Evolutionary conservation across 345 rosid species (phyloP), one percentile per base, ranked within the genome.

Genomic region (Bruguiera sexangula): DNA sequence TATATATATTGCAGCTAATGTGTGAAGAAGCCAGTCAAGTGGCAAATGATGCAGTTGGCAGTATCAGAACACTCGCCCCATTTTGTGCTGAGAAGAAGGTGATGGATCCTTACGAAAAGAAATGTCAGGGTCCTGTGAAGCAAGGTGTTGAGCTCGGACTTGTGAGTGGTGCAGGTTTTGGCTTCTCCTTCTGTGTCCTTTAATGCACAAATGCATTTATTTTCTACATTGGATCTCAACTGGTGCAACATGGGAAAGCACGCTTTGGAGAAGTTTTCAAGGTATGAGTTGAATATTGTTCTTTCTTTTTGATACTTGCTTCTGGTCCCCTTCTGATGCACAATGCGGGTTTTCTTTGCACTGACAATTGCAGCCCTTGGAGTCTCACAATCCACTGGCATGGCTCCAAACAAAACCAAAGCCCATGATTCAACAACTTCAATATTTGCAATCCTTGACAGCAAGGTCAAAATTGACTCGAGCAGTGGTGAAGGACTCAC

Each of bases 391-490:
- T 78, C 93, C 9, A 85, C 84, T 71, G 90, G 87, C 13, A 8
- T 87, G 79, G 89, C 90, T 67, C 88, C 96, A 37, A 96, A 93
- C 77, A 66, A 79, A 39, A 78, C 54, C 78, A 93, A 90, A 73
- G 98, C 98, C 7, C 84, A 85, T 55, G 93, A 85, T 63, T 82
- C 98, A 2, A 82, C 91, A 27, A 91, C 93, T 24, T 93, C 98
- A 0, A 87, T 93, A 74, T 87, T 86, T 32, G 74, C 80, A 43
- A 93, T 93, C 70, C 82, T 90, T 9, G 96, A 93, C 58, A 81
- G 89, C 53, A 89, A 84, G 78, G 85, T 93, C 2, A 34, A 71
- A 56, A 89, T 90, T 4, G 94, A 90, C 75, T 89, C 98, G 0
- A 90, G 97, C 60, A 83, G 79, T 4, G 81, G 78, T 21, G 86